Evolutionary conservation across 257 asterid genomes (phyloP).

Genomic region (Penstemon newberryi): DNA sequence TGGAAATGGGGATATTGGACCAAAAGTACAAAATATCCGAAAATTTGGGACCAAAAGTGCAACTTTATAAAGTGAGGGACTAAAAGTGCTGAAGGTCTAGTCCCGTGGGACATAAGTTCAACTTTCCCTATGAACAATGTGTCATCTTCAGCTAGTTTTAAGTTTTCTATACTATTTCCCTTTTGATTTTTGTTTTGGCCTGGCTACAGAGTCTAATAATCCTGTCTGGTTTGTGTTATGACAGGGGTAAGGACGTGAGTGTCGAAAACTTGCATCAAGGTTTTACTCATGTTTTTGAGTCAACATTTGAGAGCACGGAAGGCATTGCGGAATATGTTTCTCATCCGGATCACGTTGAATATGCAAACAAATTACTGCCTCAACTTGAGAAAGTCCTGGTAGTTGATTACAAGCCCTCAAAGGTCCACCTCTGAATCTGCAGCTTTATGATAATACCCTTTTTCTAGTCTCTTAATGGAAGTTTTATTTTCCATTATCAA

Average conservation of each 20-base stretch:
- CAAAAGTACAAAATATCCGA: no score
- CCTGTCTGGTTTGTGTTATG: constrained; percentile 17
- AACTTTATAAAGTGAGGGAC: no score
- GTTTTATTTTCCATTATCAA: background rate
- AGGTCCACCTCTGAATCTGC: constrained; percentile 38
- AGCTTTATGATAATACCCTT: background rate
- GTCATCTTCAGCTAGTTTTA: background rate
- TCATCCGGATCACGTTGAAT: constrained; percentile 66
- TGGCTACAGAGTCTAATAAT: background rate
- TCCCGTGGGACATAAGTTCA: no score
- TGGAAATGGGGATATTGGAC: no score
- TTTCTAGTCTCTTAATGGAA: background rate
- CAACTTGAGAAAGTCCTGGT: constrained; percentile 64
- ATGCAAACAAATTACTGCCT: constrained; percentile 50
- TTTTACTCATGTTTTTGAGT: constrained; percentile 86
- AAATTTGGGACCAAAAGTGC: no score
- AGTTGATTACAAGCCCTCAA: constrained; percentile 70
- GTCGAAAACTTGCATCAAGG: constrained; percentile 78
- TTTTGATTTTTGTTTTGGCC: background rate
- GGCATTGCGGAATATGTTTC: constrained; percentile 69
- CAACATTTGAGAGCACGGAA: constrained; percentile 70
- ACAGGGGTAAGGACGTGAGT: constrained; percentile 88
- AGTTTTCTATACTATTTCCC: background rate
- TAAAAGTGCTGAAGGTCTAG: no score
- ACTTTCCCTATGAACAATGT: background rate